Percentiles rank a stretch among this genome's conserved stretches.
phyloP scores from a whole-genome alignment of 2,329 filamentous ascomycete species.

The Aspergillus sp. region DNA sequence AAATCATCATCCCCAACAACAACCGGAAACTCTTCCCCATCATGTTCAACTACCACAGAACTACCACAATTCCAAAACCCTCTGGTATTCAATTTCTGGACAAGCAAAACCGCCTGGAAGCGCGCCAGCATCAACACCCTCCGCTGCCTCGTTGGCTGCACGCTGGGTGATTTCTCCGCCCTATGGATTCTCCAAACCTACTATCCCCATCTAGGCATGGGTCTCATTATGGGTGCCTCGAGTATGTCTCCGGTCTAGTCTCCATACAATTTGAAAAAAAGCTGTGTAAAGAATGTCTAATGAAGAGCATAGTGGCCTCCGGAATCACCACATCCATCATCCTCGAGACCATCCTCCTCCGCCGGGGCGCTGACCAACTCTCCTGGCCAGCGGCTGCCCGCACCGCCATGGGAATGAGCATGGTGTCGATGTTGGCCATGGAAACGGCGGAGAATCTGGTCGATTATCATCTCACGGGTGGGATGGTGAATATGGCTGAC shows the following conservation, averaged over 20 bases:
- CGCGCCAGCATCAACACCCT: slow-evolving; percentile 58
- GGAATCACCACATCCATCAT: slow-evolving; percentile 56
- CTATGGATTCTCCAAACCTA: slow-evolving; percentile 58
- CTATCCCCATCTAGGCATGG: slow-evolving; percentile 51
- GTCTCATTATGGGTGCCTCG: slow-evolving; percentile 54
- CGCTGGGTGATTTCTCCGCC: slow-evolving; percentile 57
- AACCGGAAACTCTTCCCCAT: too few species aligned
- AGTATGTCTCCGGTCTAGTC: slow-evolving; percentile 37
- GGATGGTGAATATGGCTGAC: slow-evolving; percentile 49
- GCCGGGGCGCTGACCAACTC: slow-evolving; percentile 51
- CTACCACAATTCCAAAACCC: background rate
- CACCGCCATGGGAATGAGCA: slow-evolving; percentile 60
- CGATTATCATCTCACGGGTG: slow-evolving; percentile 58
- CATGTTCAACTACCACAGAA: too few species aligned
- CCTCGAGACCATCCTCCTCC: slow-evolving; percentile 56
- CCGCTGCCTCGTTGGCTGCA: slow-evolving; percentile 59
- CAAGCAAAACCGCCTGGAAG: slow-evolving; percentile 46
- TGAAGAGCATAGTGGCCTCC: slow-evolving; percentile 47
- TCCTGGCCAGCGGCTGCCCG: slow-evolving; percentile 50
- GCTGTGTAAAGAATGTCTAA: background rate
- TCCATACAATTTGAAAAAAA: too few species aligned
- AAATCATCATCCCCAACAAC: too few species aligned
- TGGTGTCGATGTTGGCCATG: slow-evolving; percentile 63
- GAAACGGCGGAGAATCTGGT: slow-evolving; percentile 57
- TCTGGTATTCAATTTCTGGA: slow-evolving; percentile 43